Evolutionary conservation across 352 stramenopile genomes (phyloP).

Genomic region (Globisporangium barbulae): DNA sequence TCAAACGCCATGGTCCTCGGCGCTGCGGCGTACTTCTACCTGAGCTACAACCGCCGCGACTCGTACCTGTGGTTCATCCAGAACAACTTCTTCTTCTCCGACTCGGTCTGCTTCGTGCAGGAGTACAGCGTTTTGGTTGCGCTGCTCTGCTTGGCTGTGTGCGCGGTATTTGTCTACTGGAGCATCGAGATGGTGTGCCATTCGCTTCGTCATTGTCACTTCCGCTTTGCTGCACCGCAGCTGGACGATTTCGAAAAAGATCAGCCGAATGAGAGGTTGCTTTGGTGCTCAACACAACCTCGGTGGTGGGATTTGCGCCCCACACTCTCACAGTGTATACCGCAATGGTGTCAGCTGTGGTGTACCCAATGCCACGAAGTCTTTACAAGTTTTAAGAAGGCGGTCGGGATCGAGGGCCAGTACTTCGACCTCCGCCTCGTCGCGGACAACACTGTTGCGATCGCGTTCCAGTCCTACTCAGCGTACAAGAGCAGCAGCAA

Average conservation of each 20-base stretch:
- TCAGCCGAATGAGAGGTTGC: neutral
- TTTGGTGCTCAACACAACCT: neutral
- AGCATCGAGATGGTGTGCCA: neutral
- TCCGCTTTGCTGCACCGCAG: neutral
- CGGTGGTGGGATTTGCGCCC: neutral
- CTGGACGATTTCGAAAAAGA: neutral
- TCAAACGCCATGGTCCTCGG: neutral
- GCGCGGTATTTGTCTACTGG: neutral
- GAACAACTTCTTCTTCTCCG: neutral
- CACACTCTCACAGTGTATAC: neutral
- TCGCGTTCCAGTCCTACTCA: neutral
- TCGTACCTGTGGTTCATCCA: neutral
- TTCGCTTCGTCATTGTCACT: neutral
- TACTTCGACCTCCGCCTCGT: slow-evolving; percentile 1
- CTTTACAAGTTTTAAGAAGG: neutral
- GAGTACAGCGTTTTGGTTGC: neutral
- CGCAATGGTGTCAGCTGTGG: neutral
- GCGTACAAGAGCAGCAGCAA: neutral
- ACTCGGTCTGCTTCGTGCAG: neutral
- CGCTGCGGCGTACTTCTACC: neutral
- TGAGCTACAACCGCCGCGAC: neutral
- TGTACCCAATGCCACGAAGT: neutral
- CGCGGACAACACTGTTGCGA: neutral
- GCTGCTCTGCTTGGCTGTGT: neutral
- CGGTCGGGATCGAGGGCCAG: neutral